Evolutionary conservation across 2,329 filamentous ascomycete species (phyloP).

Genomic region (Botryotinia globosa): DNA sequence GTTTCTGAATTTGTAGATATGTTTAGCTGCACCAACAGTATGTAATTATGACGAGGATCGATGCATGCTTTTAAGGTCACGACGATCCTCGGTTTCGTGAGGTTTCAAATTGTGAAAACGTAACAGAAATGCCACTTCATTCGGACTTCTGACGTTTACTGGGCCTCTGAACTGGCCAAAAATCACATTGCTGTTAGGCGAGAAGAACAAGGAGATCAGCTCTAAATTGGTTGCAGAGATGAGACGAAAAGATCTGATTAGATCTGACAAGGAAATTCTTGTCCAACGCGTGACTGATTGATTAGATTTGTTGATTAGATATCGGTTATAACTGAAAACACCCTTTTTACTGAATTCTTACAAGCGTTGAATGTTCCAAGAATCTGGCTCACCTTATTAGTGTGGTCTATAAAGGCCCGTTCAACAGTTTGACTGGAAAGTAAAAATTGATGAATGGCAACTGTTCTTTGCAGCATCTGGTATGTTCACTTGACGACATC

Average conservation of each 20-base stretch:
- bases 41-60: background rate
- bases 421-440: background rate
- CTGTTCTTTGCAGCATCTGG: background rate
- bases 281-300: background rate
- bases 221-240: background rate
- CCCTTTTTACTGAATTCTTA: background rate
- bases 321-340: background rate
- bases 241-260: background rate
- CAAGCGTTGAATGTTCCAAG: background rate
- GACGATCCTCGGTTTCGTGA: background rate
- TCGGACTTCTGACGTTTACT: background rate
- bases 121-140: background rate
- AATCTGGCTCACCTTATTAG: background rate
- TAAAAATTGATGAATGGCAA: background rate
- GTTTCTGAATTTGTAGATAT: background rate
- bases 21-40: background rate
- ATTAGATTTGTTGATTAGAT: background rate
- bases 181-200: background rate
- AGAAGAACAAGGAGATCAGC: background rate
- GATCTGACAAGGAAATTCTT: background rate
- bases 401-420: background rate
- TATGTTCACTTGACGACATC: background rate
- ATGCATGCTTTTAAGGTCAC: background rate
- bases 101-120: background rate
- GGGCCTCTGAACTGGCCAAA: background rate